These are phyloP conservation scores for Tuber borchii DNA, from an alignment of 495 filamentous ascomycete species.

Conservation along the genomic window DNA sequence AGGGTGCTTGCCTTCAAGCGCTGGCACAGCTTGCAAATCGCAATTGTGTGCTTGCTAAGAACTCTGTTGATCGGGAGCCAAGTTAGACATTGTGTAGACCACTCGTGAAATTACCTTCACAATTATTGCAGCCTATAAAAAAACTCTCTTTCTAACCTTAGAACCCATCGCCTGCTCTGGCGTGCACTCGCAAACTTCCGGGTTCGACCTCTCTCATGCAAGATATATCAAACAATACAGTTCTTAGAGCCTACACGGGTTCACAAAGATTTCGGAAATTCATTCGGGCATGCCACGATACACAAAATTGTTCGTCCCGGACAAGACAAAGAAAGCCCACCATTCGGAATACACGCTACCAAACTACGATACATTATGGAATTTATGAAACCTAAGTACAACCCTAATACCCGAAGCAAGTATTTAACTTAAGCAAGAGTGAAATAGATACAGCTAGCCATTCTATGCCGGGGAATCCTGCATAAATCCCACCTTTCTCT, in stretches of 20 bases:
- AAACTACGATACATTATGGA: neutral
- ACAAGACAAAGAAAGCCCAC: neutral
- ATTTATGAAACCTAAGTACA: neutral
- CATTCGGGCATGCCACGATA: neutral
- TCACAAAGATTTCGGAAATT: neutral
- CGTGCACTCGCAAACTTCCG: neutral
- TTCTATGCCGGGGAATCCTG: slow-evolving; percentile 5
- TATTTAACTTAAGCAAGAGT: neutral
- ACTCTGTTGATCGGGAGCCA: neutral
- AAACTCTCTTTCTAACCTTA: neutral
- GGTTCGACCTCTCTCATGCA: neutral
- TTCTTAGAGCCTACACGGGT: neutral
- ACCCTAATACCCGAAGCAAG: neutral
- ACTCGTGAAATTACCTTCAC: neutral
- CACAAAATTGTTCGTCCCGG: neutral
- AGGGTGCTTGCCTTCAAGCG: neutral
- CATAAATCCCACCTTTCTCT: slow-evolving; percentile 36
- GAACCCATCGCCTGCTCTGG: neutral
- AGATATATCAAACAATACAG: neutral
- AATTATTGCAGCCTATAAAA: neutral
- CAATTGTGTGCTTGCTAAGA: neutral
- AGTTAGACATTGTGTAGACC: neutral
- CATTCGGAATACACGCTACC: neutral
- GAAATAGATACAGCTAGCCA: neutral
- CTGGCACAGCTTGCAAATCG: neutral